Percentiles rank a stretch among this genome's conserved stretches.
Conservation (phyloP, 169 alveolate genomes). For the Besnoitia besnoiti region DNA sequence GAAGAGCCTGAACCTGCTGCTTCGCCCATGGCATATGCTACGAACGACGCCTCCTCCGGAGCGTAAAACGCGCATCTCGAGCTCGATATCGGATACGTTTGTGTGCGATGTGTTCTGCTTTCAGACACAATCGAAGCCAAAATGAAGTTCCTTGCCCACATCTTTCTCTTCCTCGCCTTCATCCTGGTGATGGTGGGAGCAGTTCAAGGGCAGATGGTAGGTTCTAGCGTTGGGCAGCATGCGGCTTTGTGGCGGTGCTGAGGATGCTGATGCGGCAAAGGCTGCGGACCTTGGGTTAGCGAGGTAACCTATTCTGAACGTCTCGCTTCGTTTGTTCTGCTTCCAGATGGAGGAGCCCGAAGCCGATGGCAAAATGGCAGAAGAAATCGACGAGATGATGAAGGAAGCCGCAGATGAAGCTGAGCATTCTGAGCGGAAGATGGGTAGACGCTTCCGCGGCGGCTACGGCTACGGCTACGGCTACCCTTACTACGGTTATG, state of each 20-base stretch:
- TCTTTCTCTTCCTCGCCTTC: neutral
- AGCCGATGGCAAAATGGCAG: neutral
- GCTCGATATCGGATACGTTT: no score
- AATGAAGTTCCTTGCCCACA: neutral
- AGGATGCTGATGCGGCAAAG: no score
- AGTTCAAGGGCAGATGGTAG: neutral
- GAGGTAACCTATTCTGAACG: no score
- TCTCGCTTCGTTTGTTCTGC: neutral
- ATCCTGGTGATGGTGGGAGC: neutral
- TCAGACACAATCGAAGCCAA: neutral
- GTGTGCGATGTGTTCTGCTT: neutral
- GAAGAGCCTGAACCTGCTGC: no score
- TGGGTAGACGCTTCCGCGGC: neutral
- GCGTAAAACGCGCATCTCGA: no score
- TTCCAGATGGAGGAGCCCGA: neutral
- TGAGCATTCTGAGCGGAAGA: neutral
- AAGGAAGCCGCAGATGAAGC: neutral
- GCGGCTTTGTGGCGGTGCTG: no score
- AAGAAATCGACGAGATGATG: neutral
- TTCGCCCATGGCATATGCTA: no score
- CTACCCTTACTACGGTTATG: conserved; percentile 19
- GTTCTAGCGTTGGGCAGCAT: no score
- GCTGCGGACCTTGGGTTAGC: no score
- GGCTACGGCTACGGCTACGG: neutral
- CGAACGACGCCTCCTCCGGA: no score